Evolutionary conservation across 352 stramenopile genomes (phyloP).

Genomic region (Phytopythium litorale): DNA sequence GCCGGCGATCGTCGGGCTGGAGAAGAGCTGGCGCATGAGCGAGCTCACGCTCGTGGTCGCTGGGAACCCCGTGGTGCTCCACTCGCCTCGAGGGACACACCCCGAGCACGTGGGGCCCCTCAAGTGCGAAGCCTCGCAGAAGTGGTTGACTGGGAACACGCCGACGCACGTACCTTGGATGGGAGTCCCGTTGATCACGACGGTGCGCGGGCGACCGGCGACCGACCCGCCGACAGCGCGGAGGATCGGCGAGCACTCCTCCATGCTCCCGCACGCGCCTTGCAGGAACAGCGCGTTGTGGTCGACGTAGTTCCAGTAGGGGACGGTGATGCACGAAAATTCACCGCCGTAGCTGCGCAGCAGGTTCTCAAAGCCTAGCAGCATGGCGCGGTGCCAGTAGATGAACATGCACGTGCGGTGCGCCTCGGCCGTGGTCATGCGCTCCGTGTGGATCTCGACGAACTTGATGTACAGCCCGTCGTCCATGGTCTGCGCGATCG

Average conservation of each 20-base stretch:
- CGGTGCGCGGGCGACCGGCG: conserved; percentile 20
- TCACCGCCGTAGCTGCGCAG: conserved; percentile 69
- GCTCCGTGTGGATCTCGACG: conserved; percentile 83
- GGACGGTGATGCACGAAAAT: conserved; percentile 83
- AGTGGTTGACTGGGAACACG: conserved; percentile 51
- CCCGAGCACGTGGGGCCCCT: conserved; percentile 29
- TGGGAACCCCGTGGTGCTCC: conserved; percentile 47
- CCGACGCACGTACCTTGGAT: conserved; percentile 56
- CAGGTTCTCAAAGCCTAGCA: conserved; percentile 87
- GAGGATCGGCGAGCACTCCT: conserved; percentile 69
- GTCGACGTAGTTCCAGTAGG: conserved; percentile 87
- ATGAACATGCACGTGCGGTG: conserved; percentile 88
- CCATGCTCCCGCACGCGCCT: conserved; percentile 59
- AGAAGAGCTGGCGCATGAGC: conserved; percentile 70
- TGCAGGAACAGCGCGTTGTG: conserved; percentile 70
- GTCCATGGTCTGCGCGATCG: conserved; percentile 74
- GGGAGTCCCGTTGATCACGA: conserved; percentile 69
- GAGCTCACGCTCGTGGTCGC: conserved; percentile 69
- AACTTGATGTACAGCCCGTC: conserved; percentile 85
- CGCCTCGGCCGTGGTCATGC: conserved; percentile 75
- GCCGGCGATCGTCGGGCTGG: conserved; percentile 52
- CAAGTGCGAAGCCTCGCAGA: conserved; percentile 66
- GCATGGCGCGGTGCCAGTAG: conserved; percentile 81
- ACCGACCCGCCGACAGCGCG: conserved; percentile 64
- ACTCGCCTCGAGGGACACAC: conserved; percentile 74